A percentile compares a stretch with the other conserved stretches of the same genome.
Evolutionary conservation across 441 rosid genomes (phyloP).

Genomic region (Adansonia madagascariensis): DNA sequence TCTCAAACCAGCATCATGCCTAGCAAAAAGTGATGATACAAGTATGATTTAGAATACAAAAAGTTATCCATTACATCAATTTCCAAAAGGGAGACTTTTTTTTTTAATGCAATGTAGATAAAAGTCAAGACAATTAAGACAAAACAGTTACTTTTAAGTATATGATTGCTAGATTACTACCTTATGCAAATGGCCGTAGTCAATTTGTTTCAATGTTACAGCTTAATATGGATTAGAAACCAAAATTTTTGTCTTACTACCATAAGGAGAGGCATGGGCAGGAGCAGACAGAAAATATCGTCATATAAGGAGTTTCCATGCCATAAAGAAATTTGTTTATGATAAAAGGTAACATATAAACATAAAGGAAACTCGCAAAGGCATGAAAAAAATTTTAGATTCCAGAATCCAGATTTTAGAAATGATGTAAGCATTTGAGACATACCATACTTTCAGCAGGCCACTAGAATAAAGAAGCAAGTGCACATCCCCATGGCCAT

Average conservation of each 20-base stretch:
- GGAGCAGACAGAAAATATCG: slow-evolving; percentile 17
- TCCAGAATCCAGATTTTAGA: slow-evolving; percentile 19
- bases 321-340: not conserved
- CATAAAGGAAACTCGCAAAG: not conserved
- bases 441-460: slow-evolving; percentile 71
- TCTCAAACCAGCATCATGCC: slow-evolving; percentile 74
- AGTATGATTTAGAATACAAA: not conserved
- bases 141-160: not conserved
- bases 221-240: not conserved
- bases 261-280: not conserved
- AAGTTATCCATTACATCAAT: slow-evolving; percentile 7
- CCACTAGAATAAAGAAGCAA: slow-evolving; percentile 90
- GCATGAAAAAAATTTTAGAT: not conserved
- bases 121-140: not conserved
- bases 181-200: not conserved
- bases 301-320: not conserved
- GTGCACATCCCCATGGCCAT: slow-evolving; percentile 99
- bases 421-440: slow-evolving; percentile 21
- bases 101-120: not conserved
- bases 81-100: not conserved
- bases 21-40: slow-evolving; percentile 32
- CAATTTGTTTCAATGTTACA: not conserved
- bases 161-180: not conserved
- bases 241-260: not conserved
- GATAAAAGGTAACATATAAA: not conserved